Evolutionary conservation across 306 rosid species (phyloP), one percentile per base, ranked within the genome.

Genomic region (Cicer bijugum): DNA sequence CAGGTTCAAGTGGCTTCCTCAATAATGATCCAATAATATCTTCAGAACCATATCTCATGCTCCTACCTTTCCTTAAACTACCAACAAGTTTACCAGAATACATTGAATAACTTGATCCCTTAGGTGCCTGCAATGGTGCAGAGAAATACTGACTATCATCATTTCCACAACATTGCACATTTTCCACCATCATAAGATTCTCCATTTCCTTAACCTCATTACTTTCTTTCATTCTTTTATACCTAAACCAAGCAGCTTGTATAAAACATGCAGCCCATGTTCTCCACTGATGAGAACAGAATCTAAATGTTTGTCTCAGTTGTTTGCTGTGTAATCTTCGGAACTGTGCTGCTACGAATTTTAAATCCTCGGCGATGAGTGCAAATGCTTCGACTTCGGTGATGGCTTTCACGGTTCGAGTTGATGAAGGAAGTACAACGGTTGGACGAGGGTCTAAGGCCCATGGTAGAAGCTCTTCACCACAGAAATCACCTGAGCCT

Each of bases 331-430:
- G 90, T 12, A 87, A 48, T 75, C 91, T 78, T 12, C 94, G 67
- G 73, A 85, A 89, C 40, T 89, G 90, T 1, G 85, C 75, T 14
- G 89, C 88, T 4, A 87, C 88, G 60, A 76, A 85, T 12, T 78
- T 86, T 52, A 87, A 78, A 71, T 89, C 89, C 56, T 74, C 84
- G 2, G 88, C 85, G 15, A 52, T 80, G 12, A 87, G 88, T 9
- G 86, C 91, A 78, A 87, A 89, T n/a, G 90, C 89, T 73, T 89
- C 89, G 9, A 87, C 94, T 57, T 85, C 82, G 0, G 83, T 83
- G 33, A 85, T 79, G 28, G 91, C 88, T 51, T 75, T 71, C 9
- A 89, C 89, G 0, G 87, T 87, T 15, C 89, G 82, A 5, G 87
- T 87, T 10, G 94, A 85, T 0, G 84, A 75, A 11, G 94, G 91